Conservation (phyloP, 768 basidiomycete genomes). For the Dioszegia crocea region DNA sequence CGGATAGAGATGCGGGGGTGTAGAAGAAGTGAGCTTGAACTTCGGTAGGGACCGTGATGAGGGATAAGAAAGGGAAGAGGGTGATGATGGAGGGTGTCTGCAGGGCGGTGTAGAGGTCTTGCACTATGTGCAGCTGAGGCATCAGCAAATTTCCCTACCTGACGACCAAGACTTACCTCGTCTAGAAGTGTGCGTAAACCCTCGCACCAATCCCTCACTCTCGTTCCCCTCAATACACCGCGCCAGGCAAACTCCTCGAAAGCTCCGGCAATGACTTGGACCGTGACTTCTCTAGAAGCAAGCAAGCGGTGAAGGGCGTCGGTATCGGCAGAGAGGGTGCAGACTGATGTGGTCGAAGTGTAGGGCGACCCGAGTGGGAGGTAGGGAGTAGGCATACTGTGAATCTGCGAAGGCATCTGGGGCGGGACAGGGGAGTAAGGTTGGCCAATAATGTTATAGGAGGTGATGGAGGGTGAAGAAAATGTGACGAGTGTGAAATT, state of each 20-base stretch:
- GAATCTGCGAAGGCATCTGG: no score
- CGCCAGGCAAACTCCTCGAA: constrained; percentile 24
- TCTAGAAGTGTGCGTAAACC: constrained; percentile 16
- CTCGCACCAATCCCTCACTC: constrained; percentile 26
- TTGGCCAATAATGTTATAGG: no score
- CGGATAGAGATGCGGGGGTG: constrained; percentile 1
- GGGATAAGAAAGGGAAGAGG: constrained; percentile 7
- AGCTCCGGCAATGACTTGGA: constrained; percentile 9
- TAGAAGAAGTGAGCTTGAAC: neutral
- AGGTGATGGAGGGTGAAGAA: no score
- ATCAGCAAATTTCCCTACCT: constrained; percentile 5
- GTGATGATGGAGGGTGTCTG: constrained; percentile 1
- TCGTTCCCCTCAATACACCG: constrained; percentile 10
- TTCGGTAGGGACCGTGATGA: constrained; percentile 1
- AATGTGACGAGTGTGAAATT: no score
- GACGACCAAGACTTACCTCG: constrained; percentile 10
- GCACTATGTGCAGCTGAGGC: neutral
- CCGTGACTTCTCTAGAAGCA: neutral
- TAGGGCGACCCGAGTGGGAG: neutral
- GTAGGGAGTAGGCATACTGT: neutral
- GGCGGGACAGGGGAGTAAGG: no score
- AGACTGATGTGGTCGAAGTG: neutral
- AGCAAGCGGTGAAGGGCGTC: constrained; percentile 4
- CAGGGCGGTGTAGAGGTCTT: constrained; percentile 11
- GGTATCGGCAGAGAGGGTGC: neutral